Evolutionary conservation across 371 early-diverging fungal species (phyloP), one percentile per base, ranked within the genome.

Genomic region (Polyrhizophydium stewartii): DNA sequence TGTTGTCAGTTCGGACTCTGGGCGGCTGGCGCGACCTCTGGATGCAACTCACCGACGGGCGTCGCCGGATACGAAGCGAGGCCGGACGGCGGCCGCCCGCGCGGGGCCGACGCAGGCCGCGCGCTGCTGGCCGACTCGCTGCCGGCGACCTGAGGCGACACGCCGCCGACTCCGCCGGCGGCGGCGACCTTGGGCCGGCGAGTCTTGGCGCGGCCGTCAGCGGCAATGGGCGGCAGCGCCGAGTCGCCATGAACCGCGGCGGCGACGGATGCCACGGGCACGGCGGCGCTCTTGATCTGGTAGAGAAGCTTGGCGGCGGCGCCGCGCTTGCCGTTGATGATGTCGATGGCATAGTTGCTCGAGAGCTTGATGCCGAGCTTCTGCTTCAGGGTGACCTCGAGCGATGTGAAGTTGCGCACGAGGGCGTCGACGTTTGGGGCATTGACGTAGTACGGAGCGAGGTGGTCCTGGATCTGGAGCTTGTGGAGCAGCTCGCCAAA

Each of bases 301-400:
- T 72, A 74, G 40, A 81, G 61, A 31, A 81, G 60, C 35, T 74
- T 63, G 6, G 75, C 68, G 17, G 78, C 76, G 38, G 64, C 51
- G 3, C 81, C 81, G 5, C 69, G 70, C 58, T 69, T 71, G 19
- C 58, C 74, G 16, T 63, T 68, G 49, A 81, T 74, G 31, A 81
- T 37, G 57, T 78, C 76, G 46, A 69, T 67, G 1, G 75, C 76
- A 19, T 50, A 50, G 55, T 64, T 71, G 25, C 73, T 68, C 1
- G 69, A 64, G 2, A 81, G 56, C 27, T 63, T 63, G 61, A 81
- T 64, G 25, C 65, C 70, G 24, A 81, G 69, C 55, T 66, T 64
- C 37, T 74, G 69, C 10, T 72, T 33, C 50, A 81, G 67, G 19
- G 64, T 60, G 9, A 45, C 45, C 64, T 77, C 81, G 13, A 75